These are phyloP conservation scores for Kwoniella europaea DNA, from an alignment of 768 basidiomycete species.

Conservation along the genomic window DNA sequence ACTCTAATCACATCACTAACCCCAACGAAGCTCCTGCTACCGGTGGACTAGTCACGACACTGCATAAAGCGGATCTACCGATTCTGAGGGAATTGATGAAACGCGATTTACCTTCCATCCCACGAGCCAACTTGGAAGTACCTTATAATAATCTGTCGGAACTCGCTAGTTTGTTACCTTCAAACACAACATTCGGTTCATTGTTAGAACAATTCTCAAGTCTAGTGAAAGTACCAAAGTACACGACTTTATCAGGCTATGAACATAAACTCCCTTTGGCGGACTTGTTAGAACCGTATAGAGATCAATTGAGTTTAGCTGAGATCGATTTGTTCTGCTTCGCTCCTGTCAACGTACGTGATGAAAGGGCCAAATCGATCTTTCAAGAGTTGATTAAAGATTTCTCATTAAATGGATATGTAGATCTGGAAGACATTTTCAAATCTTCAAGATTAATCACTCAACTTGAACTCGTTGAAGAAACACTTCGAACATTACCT, in stretches of 20 bases:
- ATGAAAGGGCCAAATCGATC: conserved; percentile 45
- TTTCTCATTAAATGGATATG: conserved; percentile 61
- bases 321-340: conserved; percentile 57
- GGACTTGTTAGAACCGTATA: conserved; percentile 51
- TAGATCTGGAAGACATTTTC: conserved; percentile 61
- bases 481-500: conserved; percentile 53
- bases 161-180: conserved; percentile 56
- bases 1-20: conserved; percentile 19
- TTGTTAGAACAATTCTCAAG: conserved; percentile 56
- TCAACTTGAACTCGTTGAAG: conserved; percentile 61
- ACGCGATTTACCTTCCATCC: conserved; percentile 63
- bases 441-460: conserved; percentile 59
- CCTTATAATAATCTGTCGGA: conserved; percentile 38
- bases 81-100: conserved; percentile 67
- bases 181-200: conserved; percentile 49
- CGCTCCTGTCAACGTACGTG: conserved; percentile 57
- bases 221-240: conserved; percentile 47
- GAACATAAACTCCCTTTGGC: conserved; percentile 43
- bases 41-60: conserved; percentile 75
- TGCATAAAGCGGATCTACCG: conserved; percentile 69
- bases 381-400: conserved; percentile 60
- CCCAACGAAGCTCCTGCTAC: conserved; percentile 41
- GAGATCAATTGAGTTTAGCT: conserved; percentile 47
- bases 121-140: conserved; percentile 63
- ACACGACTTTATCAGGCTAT: conserved; percentile 46